Percentiles rank a stretch among this genome's conserved stretches.
phyloP scores from a whole-genome alignment of 2,329 filamentous ascomycete species.

The Rhynchosporium graminicola region DNA sequence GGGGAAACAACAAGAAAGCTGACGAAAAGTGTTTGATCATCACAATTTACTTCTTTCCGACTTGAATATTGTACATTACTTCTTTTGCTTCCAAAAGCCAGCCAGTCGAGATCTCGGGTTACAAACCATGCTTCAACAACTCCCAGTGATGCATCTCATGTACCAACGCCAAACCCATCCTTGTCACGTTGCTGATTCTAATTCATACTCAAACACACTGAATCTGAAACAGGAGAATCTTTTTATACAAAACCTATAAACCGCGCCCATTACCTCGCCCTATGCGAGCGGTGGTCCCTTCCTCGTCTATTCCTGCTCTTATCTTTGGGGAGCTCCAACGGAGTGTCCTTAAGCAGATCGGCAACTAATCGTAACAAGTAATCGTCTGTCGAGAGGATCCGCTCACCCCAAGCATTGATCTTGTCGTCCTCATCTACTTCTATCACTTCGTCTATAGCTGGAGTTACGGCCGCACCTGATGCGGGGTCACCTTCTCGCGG shows the following conservation, averaged over 20 bases:
- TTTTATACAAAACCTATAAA: conserved; percentile 28
- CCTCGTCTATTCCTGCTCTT: conserved; percentile 60
- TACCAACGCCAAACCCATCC: conserved; percentile 26
- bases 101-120: conserved; percentile 1
- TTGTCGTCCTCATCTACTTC: conserved; percentile 48
- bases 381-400: conserved; percentile 67
- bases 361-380: conserved; percentile 74
- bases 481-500: conserved; percentile 42
- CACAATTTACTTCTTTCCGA: background rate
- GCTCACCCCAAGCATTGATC: conserved; percentile 59
- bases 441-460: conserved; percentile 28
- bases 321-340: conserved; percentile 64
- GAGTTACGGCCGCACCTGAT: conserved; percentile 44
- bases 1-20: background rate
- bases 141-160: conserved; percentile 26
- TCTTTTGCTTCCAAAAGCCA: background rate
- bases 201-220: conserved; percentile 31
- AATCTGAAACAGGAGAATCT: conserved; percentile 13
- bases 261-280: conserved; percentile 32
- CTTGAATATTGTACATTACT: conserved; percentile 8
- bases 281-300: conserved; percentile 38
- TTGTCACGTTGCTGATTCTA: conserved; percentile 28
- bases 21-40: background rate
- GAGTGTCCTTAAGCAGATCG: conserved; percentile 58
- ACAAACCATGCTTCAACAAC: conserved; percentile 17